Evolutionary conservation across 2,329 filamentous ascomycete genomes (phyloP).

Genomic region (Daldinia sp.): DNA sequence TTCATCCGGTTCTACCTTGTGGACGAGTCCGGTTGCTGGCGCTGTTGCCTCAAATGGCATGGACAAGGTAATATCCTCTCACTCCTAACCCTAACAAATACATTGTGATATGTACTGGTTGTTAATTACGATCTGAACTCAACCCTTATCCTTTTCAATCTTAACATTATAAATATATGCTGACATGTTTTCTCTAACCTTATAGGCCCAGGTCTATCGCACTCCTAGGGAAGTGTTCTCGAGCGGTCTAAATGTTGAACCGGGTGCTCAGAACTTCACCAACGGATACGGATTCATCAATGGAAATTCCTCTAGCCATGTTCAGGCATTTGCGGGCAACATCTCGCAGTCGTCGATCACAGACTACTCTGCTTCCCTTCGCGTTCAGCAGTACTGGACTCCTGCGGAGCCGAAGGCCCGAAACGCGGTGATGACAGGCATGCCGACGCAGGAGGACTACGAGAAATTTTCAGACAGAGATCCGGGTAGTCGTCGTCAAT

Average conservation of each 20-base stretch:
- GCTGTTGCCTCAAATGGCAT: not conserved
- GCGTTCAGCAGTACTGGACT: not conserved
- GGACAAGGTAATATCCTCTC: not conserved
- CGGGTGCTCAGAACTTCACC: not conserved
- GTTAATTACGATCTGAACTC: not conserved
- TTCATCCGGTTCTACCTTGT: not conserved
- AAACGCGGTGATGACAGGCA: not conserved
- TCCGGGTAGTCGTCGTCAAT: not conserved
- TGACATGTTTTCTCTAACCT: not conserved
- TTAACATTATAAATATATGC: not conserved
- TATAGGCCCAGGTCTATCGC: too few relatives aligned
- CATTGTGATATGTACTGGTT: not conserved
- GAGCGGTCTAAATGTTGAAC: not conserved
- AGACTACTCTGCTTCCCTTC: not conserved
- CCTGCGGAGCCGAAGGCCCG: not conserved
- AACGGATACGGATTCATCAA: not conserved
- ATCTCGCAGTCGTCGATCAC: not conserved
- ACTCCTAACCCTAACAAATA: not conserved
- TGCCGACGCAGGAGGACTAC: not conserved
- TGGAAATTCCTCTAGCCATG: not conserved
- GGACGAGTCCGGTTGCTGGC: not conserved
- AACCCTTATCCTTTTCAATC: not conserved
- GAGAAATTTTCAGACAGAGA: too few relatives aligned
- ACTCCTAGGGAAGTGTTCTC: not conserved
- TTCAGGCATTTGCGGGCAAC: not conserved